phyloP scores from a whole-genome alignment of 768 basidiomycete genomes.

The Clitopilus passeckerianus region DNA sequence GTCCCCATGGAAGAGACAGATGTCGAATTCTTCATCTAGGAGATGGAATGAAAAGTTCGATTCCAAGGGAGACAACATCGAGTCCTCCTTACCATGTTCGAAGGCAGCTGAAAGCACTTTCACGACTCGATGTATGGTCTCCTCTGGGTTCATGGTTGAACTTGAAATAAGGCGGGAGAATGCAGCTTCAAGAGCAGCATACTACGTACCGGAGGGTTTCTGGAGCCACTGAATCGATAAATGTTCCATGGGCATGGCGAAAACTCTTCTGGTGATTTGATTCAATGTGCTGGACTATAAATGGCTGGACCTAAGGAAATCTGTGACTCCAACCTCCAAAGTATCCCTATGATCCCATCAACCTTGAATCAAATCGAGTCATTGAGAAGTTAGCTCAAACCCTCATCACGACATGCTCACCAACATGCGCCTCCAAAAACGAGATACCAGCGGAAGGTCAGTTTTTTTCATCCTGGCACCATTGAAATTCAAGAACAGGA shows the following conservation, averaged over 20 bases:
- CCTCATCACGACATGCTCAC: too few species aligned
- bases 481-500: too few species aligned
- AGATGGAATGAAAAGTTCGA: too few species aligned
- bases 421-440: too few species aligned
- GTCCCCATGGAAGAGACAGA: conserved; percentile 7
- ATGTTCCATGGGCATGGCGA: neutral
- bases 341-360: too few species aligned
- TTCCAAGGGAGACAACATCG: too few species aligned
- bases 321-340: too few species aligned
- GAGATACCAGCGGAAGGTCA: too few species aligned
- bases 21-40: neutral
- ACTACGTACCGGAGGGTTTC: neutral
- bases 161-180: neutral
- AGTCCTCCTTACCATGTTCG: neutral
- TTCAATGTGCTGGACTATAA: neutral
- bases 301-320: neutral
- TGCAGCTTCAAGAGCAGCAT: neutral
- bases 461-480: too few species aligned
- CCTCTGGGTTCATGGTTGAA: neutral
- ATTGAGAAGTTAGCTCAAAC: too few species aligned
- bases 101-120: neutral
- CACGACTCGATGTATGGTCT: neutral
- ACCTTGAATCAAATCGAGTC: too few species aligned
- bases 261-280: neutral
- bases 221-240: neutral